Base-by-base conservation (phyloP, 164 flowering plant species). In the Platanus orientalis region DNA sequence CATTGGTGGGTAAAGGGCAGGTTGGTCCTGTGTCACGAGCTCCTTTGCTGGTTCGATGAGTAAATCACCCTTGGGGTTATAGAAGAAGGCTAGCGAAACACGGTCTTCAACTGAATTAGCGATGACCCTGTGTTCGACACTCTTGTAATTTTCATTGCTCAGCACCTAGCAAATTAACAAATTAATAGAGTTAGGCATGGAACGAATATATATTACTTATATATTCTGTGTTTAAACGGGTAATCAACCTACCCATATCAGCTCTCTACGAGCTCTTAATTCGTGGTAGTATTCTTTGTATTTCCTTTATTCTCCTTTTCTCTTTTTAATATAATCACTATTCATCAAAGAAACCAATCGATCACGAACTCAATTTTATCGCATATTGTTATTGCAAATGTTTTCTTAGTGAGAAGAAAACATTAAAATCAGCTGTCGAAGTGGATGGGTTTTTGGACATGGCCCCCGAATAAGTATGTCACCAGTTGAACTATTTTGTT, bases 41-140 rank as follows among this genome's bases (percentile, higher is more conserved):
- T 83, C 74, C 64, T 80, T 69, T 4, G 73, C 71, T 0, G 97
- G 96, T 57, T 73, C 55, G 6, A 89, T 76, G 1, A 27, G 71
- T n/a, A 80, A 9, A 62, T 86, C 89, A 24, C 86, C 66, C 69
- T 64, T 81, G 0, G 97, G 97, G 60, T 90, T 90, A 64, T 82
- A 88, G 79, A 90, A 90, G 51, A 84, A 78, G 7, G 97, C 95
- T 0, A 88, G 69, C 0, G 97, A 90, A 1, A 84, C 69, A 0
- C 95, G 63, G 29, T 90, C 97, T 39, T 76, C 64, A 0, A 6
- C 60, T 1, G 92, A 69, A 64, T 83, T 86, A 24, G 78, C 89
- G 0, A 80, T 70, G 57, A 85, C 92, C 14, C 95, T 54, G 65
- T 90, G 97, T 75, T 88, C 92, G 66, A 88, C 81, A 54, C 97